These are phyloP conservation scores for Monascus ruber DNA, from an alignment of 2,329 filamentous ascomycete species.

Conservation along the genomic window DNA sequence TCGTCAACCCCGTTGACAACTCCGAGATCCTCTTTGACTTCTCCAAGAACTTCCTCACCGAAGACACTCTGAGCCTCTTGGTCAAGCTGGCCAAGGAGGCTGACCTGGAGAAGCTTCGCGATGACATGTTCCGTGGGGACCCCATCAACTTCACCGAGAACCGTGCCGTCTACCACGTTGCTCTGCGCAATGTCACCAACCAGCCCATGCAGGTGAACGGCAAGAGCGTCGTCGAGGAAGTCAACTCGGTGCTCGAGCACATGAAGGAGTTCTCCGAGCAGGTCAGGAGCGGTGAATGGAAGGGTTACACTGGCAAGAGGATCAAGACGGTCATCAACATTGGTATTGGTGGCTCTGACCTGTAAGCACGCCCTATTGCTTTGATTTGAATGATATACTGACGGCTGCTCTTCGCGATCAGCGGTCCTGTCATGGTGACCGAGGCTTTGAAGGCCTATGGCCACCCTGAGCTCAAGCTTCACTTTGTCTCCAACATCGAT, in stretches of 20 bases:
- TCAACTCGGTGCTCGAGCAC: slow-evolving; percentile 83
- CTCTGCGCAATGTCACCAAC: slow-evolving; percentile 79
- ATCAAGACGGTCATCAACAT: slow-evolving; percentile 95
- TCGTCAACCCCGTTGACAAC: slow-evolving; percentile 64
- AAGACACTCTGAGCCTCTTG: slow-evolving; percentile 79
- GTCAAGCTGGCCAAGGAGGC: slow-evolving; percentile 87
- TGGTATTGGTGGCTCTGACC: slow-evolving; percentile 94
- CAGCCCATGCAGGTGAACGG: slow-evolving; percentile 77
- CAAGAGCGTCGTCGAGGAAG: slow-evolving; percentile 84
- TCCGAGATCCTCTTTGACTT: slow-evolving; percentile 95
- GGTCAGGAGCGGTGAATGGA: slow-evolving; percentile 90
- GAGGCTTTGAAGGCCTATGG: slow-evolving; percentile 95
- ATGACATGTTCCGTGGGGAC: slow-evolving; percentile 94
- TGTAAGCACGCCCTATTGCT: slow-evolving; percentile 49
- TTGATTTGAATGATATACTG: neutral
- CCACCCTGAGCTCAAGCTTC: slow-evolving; percentile 71
- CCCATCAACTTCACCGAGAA: slow-evolving; percentile 99
- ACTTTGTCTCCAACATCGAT: slow-evolving; percentile 99
- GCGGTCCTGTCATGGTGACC: slow-evolving; percentile 96
- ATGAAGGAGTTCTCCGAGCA: slow-evolving; percentile 98
- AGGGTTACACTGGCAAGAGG: slow-evolving; percentile 93
- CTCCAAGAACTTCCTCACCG: slow-evolving; percentile 95
- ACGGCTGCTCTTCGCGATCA: slow-evolving; percentile 26
- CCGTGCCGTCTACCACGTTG: slow-evolving; percentile 89
- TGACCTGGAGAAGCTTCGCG: slow-evolving; percentile 80